phyloP scores from a whole-genome alignment of 1,284 basidiomycete species.

The Tilletia setariae region DNA sequence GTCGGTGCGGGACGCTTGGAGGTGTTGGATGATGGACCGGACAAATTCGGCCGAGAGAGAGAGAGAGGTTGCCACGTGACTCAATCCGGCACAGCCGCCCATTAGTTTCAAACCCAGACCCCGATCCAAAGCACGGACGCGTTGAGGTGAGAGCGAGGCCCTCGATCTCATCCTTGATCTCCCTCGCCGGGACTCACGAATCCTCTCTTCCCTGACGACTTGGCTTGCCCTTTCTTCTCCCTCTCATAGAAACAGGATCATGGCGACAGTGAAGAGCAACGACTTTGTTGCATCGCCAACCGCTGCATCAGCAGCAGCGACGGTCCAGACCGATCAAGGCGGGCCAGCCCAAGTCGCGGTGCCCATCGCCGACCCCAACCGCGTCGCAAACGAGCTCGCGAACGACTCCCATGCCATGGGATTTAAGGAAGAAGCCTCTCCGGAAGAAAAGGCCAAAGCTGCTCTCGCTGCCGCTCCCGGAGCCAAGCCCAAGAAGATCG shows the following conservation, averaged over 20 bases:
- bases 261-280: conserved; percentile 18
- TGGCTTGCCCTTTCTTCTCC: too few species aligned
- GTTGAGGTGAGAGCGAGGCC: too few species aligned
- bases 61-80: too few species aligned
- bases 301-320: conserved; percentile 11
- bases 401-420: conserved; percentile 25
- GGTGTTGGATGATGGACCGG: too few species aligned
- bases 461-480: conserved; percentile 25
- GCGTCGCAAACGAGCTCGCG: conserved; percentile 17
- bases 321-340: conserved; percentile 17
- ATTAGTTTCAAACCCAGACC: too few species aligned
- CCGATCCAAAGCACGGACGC: too few species aligned
- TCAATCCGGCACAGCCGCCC: too few species aligned
- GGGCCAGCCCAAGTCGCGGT: conserved; percentile 10
- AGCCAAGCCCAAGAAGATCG: conserved; percentile 16
- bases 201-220: too few species aligned
- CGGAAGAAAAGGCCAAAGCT: conserved; percentile 44
- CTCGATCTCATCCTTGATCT: too few species aligned
- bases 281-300: conserved; percentile 13
- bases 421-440: conserved; percentile 46
- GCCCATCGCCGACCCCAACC: conserved; percentile 1
- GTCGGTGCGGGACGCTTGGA: too few species aligned
- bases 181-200: too few species aligned
- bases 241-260: not conserved
- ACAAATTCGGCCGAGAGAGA: too few species aligned